phyloP scores from a whole-genome alignment of 345 rosid genomes.

The Noccaea caerulescens region DNA sequence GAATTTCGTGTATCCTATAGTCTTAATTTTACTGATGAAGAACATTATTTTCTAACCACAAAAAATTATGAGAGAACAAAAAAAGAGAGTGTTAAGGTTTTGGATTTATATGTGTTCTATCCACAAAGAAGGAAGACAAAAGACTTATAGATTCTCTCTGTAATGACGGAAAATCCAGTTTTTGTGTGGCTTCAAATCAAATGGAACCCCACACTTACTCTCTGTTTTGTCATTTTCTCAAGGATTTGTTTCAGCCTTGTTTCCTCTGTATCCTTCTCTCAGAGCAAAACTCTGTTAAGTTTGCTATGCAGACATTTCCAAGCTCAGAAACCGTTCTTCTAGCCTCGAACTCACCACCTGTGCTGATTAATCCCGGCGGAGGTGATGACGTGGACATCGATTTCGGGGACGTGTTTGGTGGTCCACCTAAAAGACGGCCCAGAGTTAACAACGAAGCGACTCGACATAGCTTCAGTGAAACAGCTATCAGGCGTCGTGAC shows the following conservation, averaged over 20 bases:
- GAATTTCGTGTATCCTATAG: slow-evolving; percentile 17
- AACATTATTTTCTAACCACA: slow-evolving; percentile 24
- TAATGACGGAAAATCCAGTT: slow-evolving; percentile 7
- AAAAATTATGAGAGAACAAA: background rate
- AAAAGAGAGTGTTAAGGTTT: slow-evolving; percentile 26
- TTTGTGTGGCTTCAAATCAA: slow-evolving; percentile 38
- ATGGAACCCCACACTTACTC: slow-evolving; percentile 32
- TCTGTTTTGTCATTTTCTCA: slow-evolving; percentile 20
- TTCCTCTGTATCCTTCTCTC: slow-evolving; percentile 7
- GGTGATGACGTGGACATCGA: slow-evolving; percentile 58
- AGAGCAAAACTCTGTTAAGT: slow-evolving; percentile 9
- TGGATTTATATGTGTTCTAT: slow-evolving; percentile 33
- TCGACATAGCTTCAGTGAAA: slow-evolving; percentile 53
- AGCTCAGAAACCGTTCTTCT: slow-evolving; percentile 49
- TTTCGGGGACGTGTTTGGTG: slow-evolving; percentile 85
- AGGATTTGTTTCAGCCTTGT: slow-evolving; percentile 6
- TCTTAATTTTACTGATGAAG: background rate
- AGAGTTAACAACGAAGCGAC: slow-evolving; percentile 50
- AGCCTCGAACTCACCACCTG: slow-evolving; percentile 40
- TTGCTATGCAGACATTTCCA: slow-evolving; percentile 42
- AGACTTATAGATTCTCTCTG: slow-evolving; percentile 22
- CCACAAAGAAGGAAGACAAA: slow-evolving; percentile 17
- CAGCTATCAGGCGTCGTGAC: slow-evolving; percentile 36
- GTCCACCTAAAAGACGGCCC: slow-evolving; percentile 67
- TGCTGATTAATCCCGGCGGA: slow-evolving; percentile 33